Conservation (phyloP, 495 filamentous ascomycete species). For the Xylaria nigripes region DNA sequence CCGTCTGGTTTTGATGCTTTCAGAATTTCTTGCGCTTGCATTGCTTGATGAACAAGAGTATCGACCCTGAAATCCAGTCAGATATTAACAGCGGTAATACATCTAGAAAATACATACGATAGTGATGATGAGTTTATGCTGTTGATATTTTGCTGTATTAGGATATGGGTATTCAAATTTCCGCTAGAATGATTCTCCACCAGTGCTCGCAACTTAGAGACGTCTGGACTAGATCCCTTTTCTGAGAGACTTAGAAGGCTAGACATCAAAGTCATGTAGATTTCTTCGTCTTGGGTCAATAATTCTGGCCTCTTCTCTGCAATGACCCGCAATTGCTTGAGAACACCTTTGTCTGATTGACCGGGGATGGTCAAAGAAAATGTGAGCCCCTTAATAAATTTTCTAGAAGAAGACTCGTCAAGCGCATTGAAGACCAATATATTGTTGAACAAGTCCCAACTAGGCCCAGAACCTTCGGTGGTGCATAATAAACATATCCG, state of each 20-base stretch:
- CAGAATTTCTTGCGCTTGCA: slow-evolving; percentile 15
- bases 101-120: slow-evolving; percentile 22
- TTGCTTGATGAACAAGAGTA: slow-evolving; percentile 38
- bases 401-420: slow-evolving; percentile 15
- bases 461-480: slow-evolving; percentile 11
- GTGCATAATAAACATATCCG: slow-evolving; percentile 28
- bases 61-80: slow-evolving; percentile 27
- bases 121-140: slow-evolving; percentile 33
- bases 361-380: slow-evolving; percentile 11
- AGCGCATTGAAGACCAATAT: slow-evolving; percentile 29
- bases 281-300: slow-evolving; percentile 23
- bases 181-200: slow-evolving; percentile 27
- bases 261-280: slow-evolving; percentile 35
- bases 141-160: slow-evolving; percentile 38
- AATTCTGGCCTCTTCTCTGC: slow-evolving; percentile 28
- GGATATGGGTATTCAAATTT: slow-evolving; percentile 24
- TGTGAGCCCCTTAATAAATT: slow-evolving; percentile 23
- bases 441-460: slow-evolving; percentile 35
- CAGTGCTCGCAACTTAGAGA: slow-evolving; percentile 22
- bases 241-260: slow-evolving; percentile 39
- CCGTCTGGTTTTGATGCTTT: slow-evolving; percentile 16
- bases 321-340: slow-evolving; percentile 35
- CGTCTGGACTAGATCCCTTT: slow-evolving; percentile 26
- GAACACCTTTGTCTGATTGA: slow-evolving; percentile 17
- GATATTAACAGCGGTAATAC: background rate